Conservation (phyloP, 2,329 filamentous ascomycete genomes). For the Diaporthe sp. region DNA sequence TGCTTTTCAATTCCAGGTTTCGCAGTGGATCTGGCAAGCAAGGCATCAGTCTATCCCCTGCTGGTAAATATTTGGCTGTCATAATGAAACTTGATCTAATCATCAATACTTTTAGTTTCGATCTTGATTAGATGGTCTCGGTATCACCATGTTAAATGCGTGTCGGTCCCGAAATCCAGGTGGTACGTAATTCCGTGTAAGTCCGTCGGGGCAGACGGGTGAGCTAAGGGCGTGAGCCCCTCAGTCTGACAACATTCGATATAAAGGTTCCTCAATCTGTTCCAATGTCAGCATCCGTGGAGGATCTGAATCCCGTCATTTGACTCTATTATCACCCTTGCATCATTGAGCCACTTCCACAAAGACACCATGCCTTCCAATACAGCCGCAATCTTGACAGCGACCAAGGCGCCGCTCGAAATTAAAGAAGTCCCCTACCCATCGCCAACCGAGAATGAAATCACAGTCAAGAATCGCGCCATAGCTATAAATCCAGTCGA, state of each 20-base stretch:
- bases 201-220: neutral
- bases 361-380: constrained; percentile 29
- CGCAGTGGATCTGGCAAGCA: neutral
- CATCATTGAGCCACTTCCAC: neutral
- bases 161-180: neutral
- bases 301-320: neutral
- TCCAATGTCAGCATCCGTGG: neutral
- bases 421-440: constrained; percentile 32
- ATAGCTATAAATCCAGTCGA: constrained; percentile 53
- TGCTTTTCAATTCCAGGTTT: too few species aligned
- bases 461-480: constrained; percentile 47
- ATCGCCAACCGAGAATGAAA: constrained; percentile 35
- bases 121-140: neutral
- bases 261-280: neutral
- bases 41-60: too few species aligned
- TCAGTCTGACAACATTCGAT: neutral
- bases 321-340: neutral
- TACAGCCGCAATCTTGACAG: constrained; percentile 31
- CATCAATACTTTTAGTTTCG: too few species aligned
- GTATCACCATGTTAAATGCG: constrained; percentile 14
- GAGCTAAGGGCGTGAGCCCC: neutral
- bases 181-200: constrained; percentile 6
- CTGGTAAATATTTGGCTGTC: neutral
- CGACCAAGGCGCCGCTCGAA: constrained; percentile 30
- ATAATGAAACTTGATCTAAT: neutral